Evolutionary conservation across 805 yeast genomes (phyloP).

Genomic region (Suhomyces tanzawaensis): DNA sequence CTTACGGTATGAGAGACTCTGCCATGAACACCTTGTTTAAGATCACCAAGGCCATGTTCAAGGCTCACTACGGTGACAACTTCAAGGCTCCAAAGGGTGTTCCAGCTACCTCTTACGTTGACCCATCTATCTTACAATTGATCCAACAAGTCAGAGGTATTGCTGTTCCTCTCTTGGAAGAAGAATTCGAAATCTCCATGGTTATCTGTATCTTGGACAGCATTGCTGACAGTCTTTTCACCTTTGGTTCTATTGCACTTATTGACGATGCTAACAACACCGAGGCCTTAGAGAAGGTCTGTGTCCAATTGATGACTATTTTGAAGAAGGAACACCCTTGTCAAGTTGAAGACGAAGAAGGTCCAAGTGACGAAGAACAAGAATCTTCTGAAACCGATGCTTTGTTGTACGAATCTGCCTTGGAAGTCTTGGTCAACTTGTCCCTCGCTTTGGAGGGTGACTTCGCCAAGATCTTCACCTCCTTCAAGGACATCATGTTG

Average conservation of each 20-base stretch:
- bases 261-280: conserved; percentile 58
- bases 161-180: conserved; percentile 61
- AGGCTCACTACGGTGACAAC: conserved; percentile 47
- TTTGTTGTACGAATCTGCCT: conserved; percentile 75
- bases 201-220: conserved; percentile 76
- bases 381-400: conserved; percentile 53
- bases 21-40: conserved; percentile 83
- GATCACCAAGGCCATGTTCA: conserved; percentile 67
- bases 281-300: conserved; percentile 57
- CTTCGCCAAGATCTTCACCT: conserved; percentile 67
- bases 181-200: conserved; percentile 82
- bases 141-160: conserved; percentile 65
- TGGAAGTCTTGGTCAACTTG: conserved; percentile 79
- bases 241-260: conserved; percentile 71
- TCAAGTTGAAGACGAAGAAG: conserved; percentile 71
- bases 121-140: conserved; percentile 54
- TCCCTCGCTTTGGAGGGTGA: conserved; percentile 77
- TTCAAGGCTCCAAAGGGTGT: conserved; percentile 61
- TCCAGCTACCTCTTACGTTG: conserved; percentile 59
- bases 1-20: conserved; percentile 88
- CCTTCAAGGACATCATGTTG: conserved; percentile 65
- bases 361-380: conserved; percentile 52
- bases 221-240: conserved; percentile 62
- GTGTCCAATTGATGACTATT: conserved; percentile 67
- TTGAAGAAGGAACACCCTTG: conserved; percentile 82